phyloP scores from a whole-genome alignment of 2,329 filamentous ascomycete genomes.

The Penicillium sp. region DNA sequence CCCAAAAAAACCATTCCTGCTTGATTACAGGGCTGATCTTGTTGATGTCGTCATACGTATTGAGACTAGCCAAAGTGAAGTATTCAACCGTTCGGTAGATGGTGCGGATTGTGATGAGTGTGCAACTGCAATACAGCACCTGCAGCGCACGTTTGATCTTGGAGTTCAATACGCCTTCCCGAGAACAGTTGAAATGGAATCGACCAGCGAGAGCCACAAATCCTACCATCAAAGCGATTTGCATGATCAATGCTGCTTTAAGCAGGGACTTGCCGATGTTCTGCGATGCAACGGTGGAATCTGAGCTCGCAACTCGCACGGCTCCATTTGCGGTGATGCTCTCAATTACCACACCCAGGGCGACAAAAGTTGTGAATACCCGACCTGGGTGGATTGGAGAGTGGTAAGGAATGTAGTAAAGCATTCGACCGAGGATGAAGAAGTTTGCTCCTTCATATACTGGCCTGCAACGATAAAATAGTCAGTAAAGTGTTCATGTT shows the following conservation, averaged over 20 bases:
- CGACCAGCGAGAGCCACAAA: slow-evolving; percentile 51
- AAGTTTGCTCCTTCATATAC: slow-evolving; percentile 52
- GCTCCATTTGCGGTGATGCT: slow-evolving; percentile 55
- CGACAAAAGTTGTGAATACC: slow-evolving; percentile 61
- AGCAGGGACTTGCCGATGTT: slow-evolving; percentile 49
- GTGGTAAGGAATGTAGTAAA: slow-evolving; percentile 53
- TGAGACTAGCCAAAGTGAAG: slow-evolving; percentile 36
- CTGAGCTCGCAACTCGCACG: slow-evolving; percentile 45
- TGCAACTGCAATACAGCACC: slow-evolving; percentile 52
- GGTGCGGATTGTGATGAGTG: slow-evolving; percentile 42
- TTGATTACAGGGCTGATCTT: slow-evolving; percentile 38
- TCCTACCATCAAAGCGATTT: slow-evolving; percentile 52
- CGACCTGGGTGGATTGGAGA: slow-evolving; percentile 56
- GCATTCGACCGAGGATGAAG: slow-evolving; percentile 55
- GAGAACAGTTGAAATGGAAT: slow-evolving; percentile 49
- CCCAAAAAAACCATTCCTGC: slow-evolving; percentile 57
- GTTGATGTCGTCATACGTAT: slow-evolving; percentile 34
- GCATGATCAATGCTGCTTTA: slow-evolving; percentile 53
- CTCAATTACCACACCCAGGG: slow-evolving; percentile 53
- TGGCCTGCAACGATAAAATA: slow-evolving; percentile 26
- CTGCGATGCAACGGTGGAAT: slow-evolving; percentile 37
- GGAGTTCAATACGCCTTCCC: slow-evolving; percentile 42
- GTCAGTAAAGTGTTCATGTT: neutral
- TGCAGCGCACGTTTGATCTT: slow-evolving; percentile 46
- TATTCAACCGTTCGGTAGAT: slow-evolving; percentile 58